Conservation (phyloP, 129 eudicot species). For the Chrysanthemum makinoi region DNA sequence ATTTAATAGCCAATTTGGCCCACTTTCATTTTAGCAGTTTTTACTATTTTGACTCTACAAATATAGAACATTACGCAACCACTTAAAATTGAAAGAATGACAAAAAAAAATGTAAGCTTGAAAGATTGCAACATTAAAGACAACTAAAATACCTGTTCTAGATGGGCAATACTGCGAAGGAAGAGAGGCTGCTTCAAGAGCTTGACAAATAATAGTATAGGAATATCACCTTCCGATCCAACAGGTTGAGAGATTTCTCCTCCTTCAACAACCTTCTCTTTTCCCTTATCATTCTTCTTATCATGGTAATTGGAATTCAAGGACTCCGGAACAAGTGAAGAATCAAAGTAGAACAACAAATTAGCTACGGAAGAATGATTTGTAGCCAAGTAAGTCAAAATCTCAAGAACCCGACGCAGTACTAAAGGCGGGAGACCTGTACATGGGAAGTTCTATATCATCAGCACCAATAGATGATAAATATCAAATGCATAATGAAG, state of each 20-base stretch:
- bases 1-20: too few relatives aligned
- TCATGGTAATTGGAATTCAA: constrained; percentile 35
- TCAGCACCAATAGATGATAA: constrained; percentile 15
- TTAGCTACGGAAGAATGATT: constrained; percentile 84
- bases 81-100: not conserved
- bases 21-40: too few relatives aligned
- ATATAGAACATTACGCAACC: not conserved
- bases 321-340: constrained; percentile 54
- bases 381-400: constrained; percentile 81
- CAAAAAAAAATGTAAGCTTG: not conserved
- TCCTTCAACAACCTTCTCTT: constrained; percentile 60
- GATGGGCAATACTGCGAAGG: constrained; percentile 73
- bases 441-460: constrained; percentile 10
- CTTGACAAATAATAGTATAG: constrained; percentile 65
- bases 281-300: constrained; percentile 61
- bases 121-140: constrained; percentile 7
- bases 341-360: constrained; percentile 72
- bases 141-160: constrained; percentile 76
- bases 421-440: constrained; percentile 97
- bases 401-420: constrained; percentile 82
- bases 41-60: too few relatives aligned
- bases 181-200: constrained; percentile 85
- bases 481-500: not conserved
- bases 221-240: constrained; percentile 47
- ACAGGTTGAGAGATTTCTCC: constrained; percentile 30